A percentile compares a stretch with the other conserved stretches of the same genome.
phyloP scores from a whole-genome alignment of 2,329 filamentous ascomycete genomes.

The Zasmidium citrigriseum region DNA sequence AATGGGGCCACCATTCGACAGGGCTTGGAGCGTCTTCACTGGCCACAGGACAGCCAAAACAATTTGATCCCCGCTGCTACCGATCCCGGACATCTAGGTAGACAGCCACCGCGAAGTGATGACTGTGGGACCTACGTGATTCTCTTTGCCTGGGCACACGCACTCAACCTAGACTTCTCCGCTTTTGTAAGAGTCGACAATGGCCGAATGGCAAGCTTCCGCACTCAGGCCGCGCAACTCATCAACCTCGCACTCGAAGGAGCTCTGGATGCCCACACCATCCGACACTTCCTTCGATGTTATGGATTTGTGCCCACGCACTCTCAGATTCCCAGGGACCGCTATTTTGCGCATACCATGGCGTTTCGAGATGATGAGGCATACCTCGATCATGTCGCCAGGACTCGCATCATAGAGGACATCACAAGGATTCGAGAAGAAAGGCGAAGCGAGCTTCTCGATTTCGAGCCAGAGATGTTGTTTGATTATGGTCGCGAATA shows the following conservation, averaged over 20 bases:
- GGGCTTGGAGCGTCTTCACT: background rate
- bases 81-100: background rate
- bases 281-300: slow-evolving; percentile 17
- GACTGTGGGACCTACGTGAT: slow-evolving; percentile 16
- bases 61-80: background rate
- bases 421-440: background rate
- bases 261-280: slow-evolving; percentile 9
- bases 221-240: background rate
- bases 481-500: background rate
- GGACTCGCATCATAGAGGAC: background rate
- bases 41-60: background rate
- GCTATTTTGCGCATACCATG: slow-evolving; percentile 10
- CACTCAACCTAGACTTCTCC: slow-evolving; percentile 11
- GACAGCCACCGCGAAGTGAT: background rate
- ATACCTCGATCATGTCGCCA: background rate
- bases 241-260: slow-evolving; percentile 13
- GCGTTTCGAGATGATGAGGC: background rate
- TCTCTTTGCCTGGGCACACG: slow-evolving; percentile 16
- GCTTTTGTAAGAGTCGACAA: background rate
- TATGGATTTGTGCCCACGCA: slow-evolving; percentile 6
- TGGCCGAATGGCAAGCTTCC: background rate
- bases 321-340: background rate
- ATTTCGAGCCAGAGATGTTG: too few species aligned
- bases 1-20: background rate
- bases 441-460: background rate